These are phyloP conservation scores for Brassica napus DNA, from an alignment of 345 rosid species.

Conservation along the genomic window Da-Ae NC_063450.1:5043001-5043500, in stretches of 20 bases:
- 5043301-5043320: background rate
- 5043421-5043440: constrained; percentile 98
- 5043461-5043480: constrained; percentile 92
- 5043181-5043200: no score
- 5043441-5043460: constrained; percentile 97
- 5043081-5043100: no score
- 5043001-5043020: constrained; percentile 87
- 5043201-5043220: no score
- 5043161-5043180: no score
- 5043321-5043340: constrained; percentile 62
- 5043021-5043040: constrained; percentile 87
- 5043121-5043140: no score
- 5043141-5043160: no score
- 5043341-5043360: constrained; percentile 99
- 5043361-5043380: constrained; percentile 96
- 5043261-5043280: background rate
- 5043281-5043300: background rate
- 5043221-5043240: background rate
- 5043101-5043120: no score
- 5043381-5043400: constrained; percentile 75
- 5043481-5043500: constrained; percentile 94
- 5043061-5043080: no score
- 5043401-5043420: constrained; percentile 86
- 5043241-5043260: background rate
- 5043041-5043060: background rate